phyloP scores from a whole-genome alignment of 805 yeast species.

The Cyberlindnera meyerae region DNA sequence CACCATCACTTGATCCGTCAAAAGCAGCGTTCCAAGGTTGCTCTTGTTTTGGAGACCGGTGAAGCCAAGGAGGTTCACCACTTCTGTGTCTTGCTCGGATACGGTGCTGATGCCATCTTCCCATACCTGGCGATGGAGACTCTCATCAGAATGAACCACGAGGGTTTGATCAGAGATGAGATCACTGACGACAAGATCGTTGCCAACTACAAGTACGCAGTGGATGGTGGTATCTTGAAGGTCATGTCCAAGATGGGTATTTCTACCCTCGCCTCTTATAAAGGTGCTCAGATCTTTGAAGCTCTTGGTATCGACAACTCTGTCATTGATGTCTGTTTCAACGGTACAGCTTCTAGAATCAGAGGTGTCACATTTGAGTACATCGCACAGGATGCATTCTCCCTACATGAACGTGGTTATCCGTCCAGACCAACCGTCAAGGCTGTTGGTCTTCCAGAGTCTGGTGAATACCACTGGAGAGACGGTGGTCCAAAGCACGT shows the following conservation, averaged over 20 bases:
- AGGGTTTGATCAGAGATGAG: conserved; percentile 59
- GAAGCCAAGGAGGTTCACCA: conserved; percentile 98
- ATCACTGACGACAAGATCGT: conserved; percentile 57
- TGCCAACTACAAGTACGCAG: conserved; percentile 75
- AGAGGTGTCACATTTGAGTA: conserved; percentile 93
- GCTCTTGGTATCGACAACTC: conserved; percentile 94
- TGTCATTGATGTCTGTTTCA: conserved; percentile 91
- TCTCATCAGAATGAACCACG: conserved; percentile 74
- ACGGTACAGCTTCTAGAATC: conserved; percentile 96
- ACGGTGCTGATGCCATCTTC: conserved; percentile 94
- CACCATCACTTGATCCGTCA: conserved; percentile 95
- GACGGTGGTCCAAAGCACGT: conserved; percentile 97
- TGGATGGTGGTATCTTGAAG: conserved; percentile 88
- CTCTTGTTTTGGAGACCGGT: conserved; percentile 86
- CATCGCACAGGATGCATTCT: conserved; percentile 93
- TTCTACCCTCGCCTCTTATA: conserved; percentile 95
- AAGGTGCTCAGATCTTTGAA: conserved; percentile 98
- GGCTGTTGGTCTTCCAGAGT: conserved; percentile 71
- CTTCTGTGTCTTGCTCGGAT: conserved; percentile 88
- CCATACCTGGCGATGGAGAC: conserved; percentile 94
- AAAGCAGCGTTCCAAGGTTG: conserved; percentile 94
- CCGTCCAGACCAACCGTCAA: conserved; percentile 75
- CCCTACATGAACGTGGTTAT: conserved; percentile 88
- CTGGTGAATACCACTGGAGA: conserved; percentile 98
- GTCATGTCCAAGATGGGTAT: conserved; percentile 99